Evolutionary conservation across 1,284 basidiomycete species (phyloP), one percentile per base, ranked within the genome.

Genomic region (Ceratobasidium sp.): DNA sequence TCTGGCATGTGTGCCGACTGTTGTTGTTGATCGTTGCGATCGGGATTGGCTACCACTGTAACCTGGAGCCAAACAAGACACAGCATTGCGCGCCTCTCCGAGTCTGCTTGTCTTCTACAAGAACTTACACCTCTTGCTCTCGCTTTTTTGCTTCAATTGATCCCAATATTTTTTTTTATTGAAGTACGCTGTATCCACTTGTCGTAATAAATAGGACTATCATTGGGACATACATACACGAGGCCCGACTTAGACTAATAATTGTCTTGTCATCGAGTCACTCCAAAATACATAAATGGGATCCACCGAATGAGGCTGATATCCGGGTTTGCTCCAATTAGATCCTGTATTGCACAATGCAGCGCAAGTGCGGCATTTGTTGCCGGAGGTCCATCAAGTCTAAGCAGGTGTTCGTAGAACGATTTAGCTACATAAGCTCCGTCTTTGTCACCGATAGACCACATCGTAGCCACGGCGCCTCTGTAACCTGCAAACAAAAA

Each of bases 141-240:
- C n/a, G n/a, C n/a, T n/a, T n/a, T n/a, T n/a, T n/a, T n/a, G n/a
- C n/a, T n/a, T n/a, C n/a, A n/a, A n/a, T n/a, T n/a, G n/a, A n/a
- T n/a, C n/a, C n/a, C n/a, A n/a, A n/a, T n/a, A n/a, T n/a, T n/a
- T n/a, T n/a, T n/a, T n/a, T n/a, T n/a, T n/a, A n/a, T 64, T 26
- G 30, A 65, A 32, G 32, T 50, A 34, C 32, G 52, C 62, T 65
- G 62, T 65, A 65, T 65, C 39, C 48, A 46, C 30, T 52, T 28
- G 45, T 28, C 28, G 60, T 26, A 23, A 48, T 21, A 48, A 48
- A 65, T 48, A 65, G 62, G 43, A 23, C 52, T 36, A 52, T 65
- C 36, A 52, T 65, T 65, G 62, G 62, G 32, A 52, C 52, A 53
- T 48, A 65, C 41, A 53, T 53, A 65, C 48, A 65, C 46, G 48